These are phyloP conservation scores for Ceratobasidium papillatum DNA, from an alignment of 1,284 basidiomycete species.

Conservation along the genomic window DNA sequence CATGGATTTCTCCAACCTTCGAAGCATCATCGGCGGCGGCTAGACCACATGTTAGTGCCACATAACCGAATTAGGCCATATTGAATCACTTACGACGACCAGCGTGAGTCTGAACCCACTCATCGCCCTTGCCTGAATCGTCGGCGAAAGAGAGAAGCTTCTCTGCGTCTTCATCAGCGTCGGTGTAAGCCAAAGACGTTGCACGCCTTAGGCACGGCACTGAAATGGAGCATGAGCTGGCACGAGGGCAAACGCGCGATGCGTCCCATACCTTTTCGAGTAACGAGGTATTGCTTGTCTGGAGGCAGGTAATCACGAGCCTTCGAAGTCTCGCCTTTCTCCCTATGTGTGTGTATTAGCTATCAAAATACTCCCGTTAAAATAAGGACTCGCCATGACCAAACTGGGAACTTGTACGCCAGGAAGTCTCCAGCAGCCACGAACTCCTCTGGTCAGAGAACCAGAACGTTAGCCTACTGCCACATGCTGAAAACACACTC, in stretches of 20 bases:
- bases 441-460: slow-evolving; percentile 79
- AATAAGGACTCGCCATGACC: slow-evolving; percentile 78
- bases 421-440: slow-evolving; percentile 95
- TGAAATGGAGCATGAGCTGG: slow-evolving; percentile 45
- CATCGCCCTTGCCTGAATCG: slow-evolving; percentile 62
- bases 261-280: slow-evolving; percentile 69
- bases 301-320: slow-evolving; percentile 89
- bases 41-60: neutral
- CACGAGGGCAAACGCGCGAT: slow-evolving; percentile 8
- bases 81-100: slow-evolving; percentile 62
- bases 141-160: slow-evolving; percentile 82
- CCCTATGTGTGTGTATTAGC: slow-evolving; percentile 61
- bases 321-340: slow-evolving; percentile 86
- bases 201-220: slow-evolving; percentile 93
- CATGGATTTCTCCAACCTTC: slow-evolving; percentile 72
- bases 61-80: neutral
- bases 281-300: slow-evolving; percentile 97
- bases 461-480: neutral
- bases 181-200: slow-evolving; percentile 90
- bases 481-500: slow-evolving; percentile 48
- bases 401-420: slow-evolving; percentile 94
- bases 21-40: slow-evolving; percentile 57
- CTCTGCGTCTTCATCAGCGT: slow-evolving; percentile 94
- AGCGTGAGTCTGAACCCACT: slow-evolving; percentile 89
- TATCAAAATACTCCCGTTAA: slow-evolving; percentile 39